Evolutionary conservation across 2,329 filamentous ascomycete species (phyloP).

Genomic region (Beauveria sp.): DNA sequence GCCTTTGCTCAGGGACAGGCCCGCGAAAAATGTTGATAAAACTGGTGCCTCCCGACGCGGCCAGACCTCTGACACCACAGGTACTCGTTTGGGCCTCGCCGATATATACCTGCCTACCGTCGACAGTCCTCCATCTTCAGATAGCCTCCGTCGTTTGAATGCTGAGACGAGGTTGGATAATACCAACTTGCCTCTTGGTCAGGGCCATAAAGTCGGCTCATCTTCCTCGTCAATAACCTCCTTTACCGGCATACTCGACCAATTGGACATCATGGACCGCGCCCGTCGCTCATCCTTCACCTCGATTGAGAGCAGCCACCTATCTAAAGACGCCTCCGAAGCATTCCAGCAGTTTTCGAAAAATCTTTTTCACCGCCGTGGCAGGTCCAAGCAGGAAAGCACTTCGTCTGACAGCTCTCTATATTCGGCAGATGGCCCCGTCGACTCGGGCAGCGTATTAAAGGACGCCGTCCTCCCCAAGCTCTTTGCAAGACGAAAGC

Average conservation of each 20-base stretch:
- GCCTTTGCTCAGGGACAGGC: constrained; percentile 7
- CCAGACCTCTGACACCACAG: not conserved
- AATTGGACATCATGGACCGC: constrained; percentile 40
- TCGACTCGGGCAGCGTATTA: constrained; percentile 25
- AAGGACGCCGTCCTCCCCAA: constrained; percentile 42
- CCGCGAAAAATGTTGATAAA: constrained; percentile 10
- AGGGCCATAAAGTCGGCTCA: constrained; percentile 34
- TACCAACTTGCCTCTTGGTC: constrained; percentile 31
- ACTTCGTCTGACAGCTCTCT: constrained; percentile 42
- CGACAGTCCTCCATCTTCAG: constrained; percentile 54
- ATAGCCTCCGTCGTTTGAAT: constrained; percentile 49
- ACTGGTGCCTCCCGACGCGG: constrained; percentile 13
- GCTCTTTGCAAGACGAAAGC: constrained; percentile 44
- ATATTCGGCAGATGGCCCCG: constrained; percentile 36
- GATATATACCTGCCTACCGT: constrained; percentile 50
- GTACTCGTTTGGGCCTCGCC: constrained; percentile 18
- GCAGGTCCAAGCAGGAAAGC: constrained; percentile 42
- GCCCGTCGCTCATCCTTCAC: constrained; percentile 50
- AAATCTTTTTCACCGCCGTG: constrained; percentile 49
- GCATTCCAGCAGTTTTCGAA: constrained; percentile 54
- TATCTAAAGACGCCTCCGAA: constrained; percentile 47
- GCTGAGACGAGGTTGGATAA: constrained; percentile 51
- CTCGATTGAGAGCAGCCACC: constrained; percentile 46
- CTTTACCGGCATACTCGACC: constrained; percentile 34
- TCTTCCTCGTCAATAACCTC: constrained; percentile 50